Evolutionary conservation across 2,329 filamentous ascomycete species (phyloP).

Genomic region (Calcarisporium arbuscula): DNA sequence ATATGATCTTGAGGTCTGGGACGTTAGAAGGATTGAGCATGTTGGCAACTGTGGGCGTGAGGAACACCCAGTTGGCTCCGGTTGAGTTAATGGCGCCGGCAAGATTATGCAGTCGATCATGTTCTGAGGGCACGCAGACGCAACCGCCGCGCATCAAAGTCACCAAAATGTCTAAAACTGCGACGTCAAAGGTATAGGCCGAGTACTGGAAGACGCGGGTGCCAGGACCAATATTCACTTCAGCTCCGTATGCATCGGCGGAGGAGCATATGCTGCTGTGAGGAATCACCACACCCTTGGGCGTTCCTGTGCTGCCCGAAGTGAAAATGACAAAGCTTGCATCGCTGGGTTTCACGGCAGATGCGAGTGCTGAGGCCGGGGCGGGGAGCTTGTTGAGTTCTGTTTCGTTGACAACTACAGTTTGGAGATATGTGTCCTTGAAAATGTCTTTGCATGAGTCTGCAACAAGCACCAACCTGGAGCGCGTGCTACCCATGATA

Average conservation of each 20-base stretch:
- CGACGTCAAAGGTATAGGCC: conserved; percentile 14
- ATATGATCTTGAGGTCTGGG: conserved; percentile 6
- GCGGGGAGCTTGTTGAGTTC: conserved; percentile 4
- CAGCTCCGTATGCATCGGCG: conserved; percentile 3
- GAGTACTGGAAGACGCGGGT: conserved; percentile 14
- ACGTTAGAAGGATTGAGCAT: conserved; percentile 5
- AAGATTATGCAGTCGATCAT: conserved; percentile 12
- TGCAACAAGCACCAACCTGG: too few relatives aligned
- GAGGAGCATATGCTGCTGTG: conserved; percentile 8
- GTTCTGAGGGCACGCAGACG: conserved; percentile 13
- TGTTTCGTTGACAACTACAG: conserved; percentile 2
- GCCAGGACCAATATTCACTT: conserved; percentile 4
- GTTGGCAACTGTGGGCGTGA: conserved; percentile 11
- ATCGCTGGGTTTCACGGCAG: neutral
- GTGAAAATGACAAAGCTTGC: conserved; percentile 8
- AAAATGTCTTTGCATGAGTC: conserved; percentile 2
- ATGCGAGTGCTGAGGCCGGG: neutral
- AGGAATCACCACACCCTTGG: conserved; percentile 7
- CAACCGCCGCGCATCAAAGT: conserved; percentile 13
- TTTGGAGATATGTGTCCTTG: conserved; percentile 1
- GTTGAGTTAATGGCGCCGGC: conserved; percentile 7
- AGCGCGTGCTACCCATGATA: too few relatives aligned
- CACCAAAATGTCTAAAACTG: conserved; percentile 11
- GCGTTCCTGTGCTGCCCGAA: conserved; percentile 7
- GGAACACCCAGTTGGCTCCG: conserved; percentile 2